Conservation (phyloP, 2,329 filamentous ascomycete genomes). For the Ramichloridium luteum region DNA sequence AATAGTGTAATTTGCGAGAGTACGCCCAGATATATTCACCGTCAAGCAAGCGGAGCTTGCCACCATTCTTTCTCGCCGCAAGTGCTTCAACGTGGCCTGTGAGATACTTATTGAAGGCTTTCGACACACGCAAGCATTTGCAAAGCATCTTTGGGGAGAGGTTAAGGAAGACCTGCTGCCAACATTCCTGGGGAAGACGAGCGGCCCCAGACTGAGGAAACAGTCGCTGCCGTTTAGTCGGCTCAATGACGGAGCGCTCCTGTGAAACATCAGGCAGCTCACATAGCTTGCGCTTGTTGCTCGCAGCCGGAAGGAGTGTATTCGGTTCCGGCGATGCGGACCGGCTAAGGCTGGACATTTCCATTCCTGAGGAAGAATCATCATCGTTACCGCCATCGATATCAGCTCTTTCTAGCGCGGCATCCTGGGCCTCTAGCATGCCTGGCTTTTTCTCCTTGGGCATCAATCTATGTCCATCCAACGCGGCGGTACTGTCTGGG, state of each 20-base stretch:
- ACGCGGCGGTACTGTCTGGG: no score
- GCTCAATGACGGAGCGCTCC: conserved; percentile 1
- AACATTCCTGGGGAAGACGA: conserved; percentile 15
- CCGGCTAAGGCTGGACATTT: conserved; percentile 17
- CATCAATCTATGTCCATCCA: no score
- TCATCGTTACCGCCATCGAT: conserved; percentile 7
- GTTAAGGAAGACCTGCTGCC: conserved; percentile 24
- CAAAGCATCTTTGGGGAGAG: conserved; percentile 23
- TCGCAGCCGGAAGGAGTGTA: conserved; percentile 1
- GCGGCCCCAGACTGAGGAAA: conserved; percentile 3
- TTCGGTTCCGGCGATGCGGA: conserved; percentile 10
- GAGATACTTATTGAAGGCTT: conserved; percentile 19
- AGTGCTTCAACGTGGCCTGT: conserved; percentile 11
- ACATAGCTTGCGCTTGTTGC: conserved; percentile 21
- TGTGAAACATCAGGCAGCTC: conserved; percentile 10
- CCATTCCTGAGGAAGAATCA: conserved; percentile 20
- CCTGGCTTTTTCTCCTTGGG: no score
- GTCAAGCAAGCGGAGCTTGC: conserved; percentile 29
- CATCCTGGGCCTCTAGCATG: no score
- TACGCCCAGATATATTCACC: conserved; percentile 59
- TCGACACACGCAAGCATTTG: conserved; percentile 22
- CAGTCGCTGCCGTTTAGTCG: not conserved
- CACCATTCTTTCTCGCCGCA: conserved; percentile 8
- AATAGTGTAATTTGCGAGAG: conserved; percentile 53
- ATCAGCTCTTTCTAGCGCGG: not conserved